Percentiles rank a stretch among this genome's conserved stretches.
phyloP scores from a whole-genome alignment of 441 rosid genomes.

The Flueggea neowawraea region DNA sequence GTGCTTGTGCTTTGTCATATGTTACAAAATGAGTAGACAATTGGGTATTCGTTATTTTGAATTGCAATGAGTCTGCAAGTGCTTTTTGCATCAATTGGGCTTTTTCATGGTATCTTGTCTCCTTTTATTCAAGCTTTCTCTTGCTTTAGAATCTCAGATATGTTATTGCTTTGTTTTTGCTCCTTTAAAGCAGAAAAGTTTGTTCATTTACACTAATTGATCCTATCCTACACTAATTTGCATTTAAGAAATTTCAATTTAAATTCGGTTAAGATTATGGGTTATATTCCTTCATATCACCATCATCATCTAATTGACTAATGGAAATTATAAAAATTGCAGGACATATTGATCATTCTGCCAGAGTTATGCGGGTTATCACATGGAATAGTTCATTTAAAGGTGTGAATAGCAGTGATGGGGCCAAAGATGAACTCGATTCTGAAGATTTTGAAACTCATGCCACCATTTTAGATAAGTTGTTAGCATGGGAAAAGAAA shows the following conservation, averaged over 20 bases:
- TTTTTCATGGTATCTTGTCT: conserved; percentile 13
- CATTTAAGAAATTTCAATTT: no score
- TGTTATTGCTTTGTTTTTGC: conserved; percentile 5
- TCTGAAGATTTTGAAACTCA: conserved; percentile 83
- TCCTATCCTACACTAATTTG: no score
- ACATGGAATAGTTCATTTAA: conserved; percentile 93
- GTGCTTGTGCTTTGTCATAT: conserved; percentile 4
- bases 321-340: conserved; percentile 4
- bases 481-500: conserved; percentile 97
- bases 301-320: no score
- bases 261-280: not conserved
- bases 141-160: conserved; percentile 17
- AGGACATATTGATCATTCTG: conserved; percentile 96
- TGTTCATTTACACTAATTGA: not conserved
- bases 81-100: conserved; percentile 12
- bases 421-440: conserved; percentile 68
- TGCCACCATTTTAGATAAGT: conserved; percentile 92
- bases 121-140: conserved; percentile 1
- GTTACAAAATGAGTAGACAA: not conserved
- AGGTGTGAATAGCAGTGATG: conserved; percentile 50
- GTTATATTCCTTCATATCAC: not conserved
- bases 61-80: not conserved
- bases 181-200: conserved; percentile 17
- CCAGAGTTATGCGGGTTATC: conserved; percentile 93
- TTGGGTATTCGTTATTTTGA: not conserved